These are phyloP conservation scores for Diatrype stigma DNA, from an alignment of 2,329 filamentous ascomycete species.

Conservation along the genomic window DNA sequence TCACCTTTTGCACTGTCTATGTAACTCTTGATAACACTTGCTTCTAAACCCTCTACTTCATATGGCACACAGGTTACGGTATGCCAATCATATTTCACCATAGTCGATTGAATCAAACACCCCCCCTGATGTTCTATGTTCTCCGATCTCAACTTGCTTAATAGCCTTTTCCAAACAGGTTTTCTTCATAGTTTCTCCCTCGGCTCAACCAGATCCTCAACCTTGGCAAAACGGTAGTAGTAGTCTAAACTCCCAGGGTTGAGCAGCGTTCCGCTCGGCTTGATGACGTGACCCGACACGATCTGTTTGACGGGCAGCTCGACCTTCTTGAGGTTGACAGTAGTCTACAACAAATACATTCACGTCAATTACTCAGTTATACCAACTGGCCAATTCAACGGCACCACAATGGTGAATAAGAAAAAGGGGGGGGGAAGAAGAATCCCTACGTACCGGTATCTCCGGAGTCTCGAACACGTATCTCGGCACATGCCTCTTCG, in stretches of 20 bases:
- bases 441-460: slow-evolving; percentile 65
- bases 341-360: slow-evolving; percentile 51
- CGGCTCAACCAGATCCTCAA: slow-evolving; percentile 53
- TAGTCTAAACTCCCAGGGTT: slow-evolving; percentile 74
- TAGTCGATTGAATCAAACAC: too few species aligned
- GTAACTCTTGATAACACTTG: too few species aligned
- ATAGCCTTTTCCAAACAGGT: too few species aligned
- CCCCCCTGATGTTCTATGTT: too few species aligned
- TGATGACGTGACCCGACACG: slow-evolving; percentile 69
- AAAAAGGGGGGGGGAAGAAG: not conserved
- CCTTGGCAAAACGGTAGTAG: slow-evolving; percentile 74
- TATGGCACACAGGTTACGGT: too few species aligned
- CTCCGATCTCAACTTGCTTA: too few species aligned
- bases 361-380: too few species aligned
- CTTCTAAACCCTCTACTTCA: too few species aligned
- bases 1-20: too few species aligned
- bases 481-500: slow-evolving; percentile 70
- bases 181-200: slow-evolving; percentile 44
- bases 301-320: slow-evolving; percentile 83
- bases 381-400: too few species aligned
- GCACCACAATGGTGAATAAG: not conserved
- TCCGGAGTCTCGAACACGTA: slow-evolving; percentile 77
- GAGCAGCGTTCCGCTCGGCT: slow-evolving; percentile 69
- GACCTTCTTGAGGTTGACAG: slow-evolving; percentile 81
- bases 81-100: too few species aligned